Base-by-base conservation (phyloP, 2,329 filamentous ascomycete genomes). In the Macroventuria anomochaeta region DNA sequence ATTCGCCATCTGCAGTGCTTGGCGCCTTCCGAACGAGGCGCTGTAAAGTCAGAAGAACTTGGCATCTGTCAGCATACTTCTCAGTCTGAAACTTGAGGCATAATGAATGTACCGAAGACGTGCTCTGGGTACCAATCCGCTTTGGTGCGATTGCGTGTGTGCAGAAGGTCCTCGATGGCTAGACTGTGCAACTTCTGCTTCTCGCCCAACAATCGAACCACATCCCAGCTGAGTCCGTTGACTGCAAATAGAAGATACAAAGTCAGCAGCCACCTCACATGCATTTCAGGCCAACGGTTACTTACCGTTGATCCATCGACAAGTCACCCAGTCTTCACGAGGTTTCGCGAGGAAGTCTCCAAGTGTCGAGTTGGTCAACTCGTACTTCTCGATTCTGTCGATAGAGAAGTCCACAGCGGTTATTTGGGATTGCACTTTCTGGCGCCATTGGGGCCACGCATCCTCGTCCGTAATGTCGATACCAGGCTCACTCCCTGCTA, bases 231-330 rank as follows among this genome's bases (percentile, higher is more conserved):
- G 6, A 96, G 77, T 0, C 93, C 91, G 70, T 96, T 96, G 66
- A 96, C 86, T 53, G 25, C 10, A 15, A 44, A 8, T 17, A 25
- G 7, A 4, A 12, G 12, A 13, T n/a, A 1, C 10, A 8, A 13
- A 7, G 7, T 53, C 13, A 47, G 43, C 15, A 6, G 20, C 12
- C 10, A 3, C 10, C 13, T 29, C 3, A 11, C 1, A 28, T 12
- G 15, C 25, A 12, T 5, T 17, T 37, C 13, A 6, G 8, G 3
- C 7, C 21, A 4, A 8, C 11, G 13, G n/a, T 33, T 4, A 2
- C 50, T 96, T 96, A 67, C 96, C 86, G 66, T 93, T 96, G 74
- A 97, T 95, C 92, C 93, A 97, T 13, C 93, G 83, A 65, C 90
- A 95, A 58, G 85, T 84, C 21, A 86, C 85, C 86, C 89, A 93